phyloP scores from a whole-genome alignment of 148 eudicot genomes.

The Cornus kousa region DNA sequence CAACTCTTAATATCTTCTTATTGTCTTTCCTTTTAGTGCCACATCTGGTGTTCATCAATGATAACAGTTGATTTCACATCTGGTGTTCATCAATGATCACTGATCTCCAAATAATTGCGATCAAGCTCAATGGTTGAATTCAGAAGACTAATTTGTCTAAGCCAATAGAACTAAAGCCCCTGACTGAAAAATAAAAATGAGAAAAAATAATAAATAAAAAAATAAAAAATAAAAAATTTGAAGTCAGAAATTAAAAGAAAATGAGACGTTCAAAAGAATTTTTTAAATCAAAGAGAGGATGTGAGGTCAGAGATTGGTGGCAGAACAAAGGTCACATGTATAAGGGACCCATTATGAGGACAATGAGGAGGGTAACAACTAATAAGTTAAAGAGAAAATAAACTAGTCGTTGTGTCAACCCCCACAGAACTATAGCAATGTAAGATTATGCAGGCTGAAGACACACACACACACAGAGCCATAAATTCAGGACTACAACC shows the following conservation, averaged over 20 bases:
- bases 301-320: neutral
- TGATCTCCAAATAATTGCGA: no score
- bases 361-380: no score
- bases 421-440: neutral
- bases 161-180: neutral
- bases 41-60: no score
- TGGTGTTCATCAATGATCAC: no score
- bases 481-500: neutral
- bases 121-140: neutral
- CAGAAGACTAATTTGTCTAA: neutral
- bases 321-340: neutral
- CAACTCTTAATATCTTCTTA: no score
- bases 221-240: neutral
- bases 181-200: neutral
- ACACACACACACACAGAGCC: neutral
- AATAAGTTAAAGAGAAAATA: no score
- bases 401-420: no score
- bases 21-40: no score
- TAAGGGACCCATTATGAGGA: no score
- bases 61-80: no score
- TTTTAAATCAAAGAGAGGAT: neutral
- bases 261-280: neutral
- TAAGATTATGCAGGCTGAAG: neutral
- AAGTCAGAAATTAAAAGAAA: conserved; percentile 5
- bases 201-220: no score